Evolutionary conservation across 2,329 filamentous ascomycete genomes (phyloP).

Genomic region (Thermothelomyces thermophilus): DNA sequence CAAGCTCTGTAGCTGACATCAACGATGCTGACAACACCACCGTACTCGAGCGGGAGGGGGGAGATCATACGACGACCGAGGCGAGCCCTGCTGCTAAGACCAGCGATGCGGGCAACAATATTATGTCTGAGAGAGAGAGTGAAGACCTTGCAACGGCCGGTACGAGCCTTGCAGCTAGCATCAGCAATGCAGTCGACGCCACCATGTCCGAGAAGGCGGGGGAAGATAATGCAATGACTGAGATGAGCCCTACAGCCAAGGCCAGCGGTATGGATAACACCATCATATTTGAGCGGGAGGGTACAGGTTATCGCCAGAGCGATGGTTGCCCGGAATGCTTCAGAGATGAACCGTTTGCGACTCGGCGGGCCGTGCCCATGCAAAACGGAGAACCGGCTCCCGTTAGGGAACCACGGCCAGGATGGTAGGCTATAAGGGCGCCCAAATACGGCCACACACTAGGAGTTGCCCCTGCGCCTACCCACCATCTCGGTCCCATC

Average conservation of each 20-base stretch:
- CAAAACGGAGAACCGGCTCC: too few relatives aligned
- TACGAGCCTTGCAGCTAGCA: not conserved
- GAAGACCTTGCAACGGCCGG: not conserved
- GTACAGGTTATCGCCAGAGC: not conserved
- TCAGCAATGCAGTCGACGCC: not conserved
- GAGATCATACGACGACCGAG: constrained; percentile 1
- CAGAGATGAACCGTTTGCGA: not conserved
- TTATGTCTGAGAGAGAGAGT: not conserved
- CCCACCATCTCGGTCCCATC: too few relatives aligned
- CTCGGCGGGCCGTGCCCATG: not conserved
- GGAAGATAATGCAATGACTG: constrained; percentile 1
- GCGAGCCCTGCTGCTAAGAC: not conserved
- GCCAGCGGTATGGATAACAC: not conserved
- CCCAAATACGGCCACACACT: too few relatives aligned
- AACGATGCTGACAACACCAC: not conserved
- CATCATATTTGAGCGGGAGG: not conserved
- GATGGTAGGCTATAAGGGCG: too few relatives aligned
- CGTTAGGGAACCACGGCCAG: too few relatives aligned
- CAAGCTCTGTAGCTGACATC: not conserved
- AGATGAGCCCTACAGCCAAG: not conserved
- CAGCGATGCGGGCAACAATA: not conserved
- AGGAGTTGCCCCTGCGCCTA: too few relatives aligned
- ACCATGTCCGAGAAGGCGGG: not conserved
- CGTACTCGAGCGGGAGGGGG: not conserved
- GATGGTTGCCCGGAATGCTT: not conserved